Conservation (phyloP, 2,329 filamentous ascomycete species). For the Fusarium sublunatum region DNA sequence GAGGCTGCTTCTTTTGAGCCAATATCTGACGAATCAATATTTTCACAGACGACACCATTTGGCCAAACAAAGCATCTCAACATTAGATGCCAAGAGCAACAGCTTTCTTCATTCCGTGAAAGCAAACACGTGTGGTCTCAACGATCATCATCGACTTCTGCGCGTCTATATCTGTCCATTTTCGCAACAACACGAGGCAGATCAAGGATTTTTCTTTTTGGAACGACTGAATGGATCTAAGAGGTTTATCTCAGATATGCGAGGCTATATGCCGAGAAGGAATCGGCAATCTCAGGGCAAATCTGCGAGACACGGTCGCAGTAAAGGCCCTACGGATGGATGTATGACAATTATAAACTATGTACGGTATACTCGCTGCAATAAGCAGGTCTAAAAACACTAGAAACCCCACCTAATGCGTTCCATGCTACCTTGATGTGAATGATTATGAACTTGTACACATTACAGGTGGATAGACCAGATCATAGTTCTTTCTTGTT, state of each 20-base stretch:
- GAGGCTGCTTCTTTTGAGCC: no score
- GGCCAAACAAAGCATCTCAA: no score
- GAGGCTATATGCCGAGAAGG: neutral
- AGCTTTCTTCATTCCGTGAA: neutral
- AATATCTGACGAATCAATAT: no score
- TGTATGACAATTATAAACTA: conserved; percentile 3
- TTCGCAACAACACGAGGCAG: neutral
- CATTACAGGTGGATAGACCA: neutral
- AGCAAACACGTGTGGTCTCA: no score
- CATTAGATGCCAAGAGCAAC: neutral
- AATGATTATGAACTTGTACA: neutral
- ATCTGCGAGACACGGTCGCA: neutral
- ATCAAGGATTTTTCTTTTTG: neutral
- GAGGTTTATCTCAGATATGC: neutral
- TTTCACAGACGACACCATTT: no score
- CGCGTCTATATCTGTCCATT: neutral
- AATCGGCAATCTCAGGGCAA: neutral
- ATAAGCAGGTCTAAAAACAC: neutral
- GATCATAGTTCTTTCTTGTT: neutral
- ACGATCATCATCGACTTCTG: no score
- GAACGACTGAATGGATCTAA: neutral
- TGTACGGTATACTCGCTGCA: conserved; percentile 7
- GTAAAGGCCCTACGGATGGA: neutral
- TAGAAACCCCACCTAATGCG: neutral
- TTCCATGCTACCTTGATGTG: neutral